Base-by-base conservation (phyloP, 768 basidiomycete genomes). In the Termitomyces sp. region DNA sequence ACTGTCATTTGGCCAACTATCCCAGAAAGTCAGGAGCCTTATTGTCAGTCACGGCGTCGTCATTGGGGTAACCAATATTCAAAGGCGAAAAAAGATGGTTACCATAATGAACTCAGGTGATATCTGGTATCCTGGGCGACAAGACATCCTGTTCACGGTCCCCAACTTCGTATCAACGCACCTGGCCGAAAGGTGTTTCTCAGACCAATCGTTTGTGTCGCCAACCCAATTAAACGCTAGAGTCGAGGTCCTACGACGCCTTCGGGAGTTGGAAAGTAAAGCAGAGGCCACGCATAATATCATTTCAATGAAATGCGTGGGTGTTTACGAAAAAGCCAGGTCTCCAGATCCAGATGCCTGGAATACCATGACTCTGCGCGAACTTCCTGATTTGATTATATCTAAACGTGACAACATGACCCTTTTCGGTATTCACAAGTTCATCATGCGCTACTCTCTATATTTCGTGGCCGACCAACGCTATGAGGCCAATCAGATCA, bases 121-220 rank as follows among this genome's bases (percentile, higher is more conserved):
- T 54, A 49, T 83, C 1, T 79, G 81, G 74, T 57, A 64, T 2
- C 79, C 81, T 56, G 61, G 70, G 17, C 72, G 72, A 11, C 62
- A 72, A n/a, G 86, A 91, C 57, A 72, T 88, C 61, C 73, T 77
- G 63, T 88, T 85, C 65, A 63, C 74, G 25, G 71, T 89, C n/a
- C 86, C 87, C 0, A 68, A 71, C n/a, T 76, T 87, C 63, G 70
- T 82, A 25, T 65, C 79, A 14, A 50, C 58, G 41, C 74, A 80
- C 57, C 71, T 84, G 8, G 72, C 76, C 0, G 60, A 60, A 35
- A 75, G 82, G 32, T 86, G 85, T 63, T 84, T 85, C 1, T 41
- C 42, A 0, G 56, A 63, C 1, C 61, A 60, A 0, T 54, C 66
- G 23, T 67, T 79, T 0, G 42, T 49, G 8, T 72, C 66, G 28